Evolutionary conservation across 345 rosid genomes (phyloP).

Genomic region (Salix exigua): DNA sequence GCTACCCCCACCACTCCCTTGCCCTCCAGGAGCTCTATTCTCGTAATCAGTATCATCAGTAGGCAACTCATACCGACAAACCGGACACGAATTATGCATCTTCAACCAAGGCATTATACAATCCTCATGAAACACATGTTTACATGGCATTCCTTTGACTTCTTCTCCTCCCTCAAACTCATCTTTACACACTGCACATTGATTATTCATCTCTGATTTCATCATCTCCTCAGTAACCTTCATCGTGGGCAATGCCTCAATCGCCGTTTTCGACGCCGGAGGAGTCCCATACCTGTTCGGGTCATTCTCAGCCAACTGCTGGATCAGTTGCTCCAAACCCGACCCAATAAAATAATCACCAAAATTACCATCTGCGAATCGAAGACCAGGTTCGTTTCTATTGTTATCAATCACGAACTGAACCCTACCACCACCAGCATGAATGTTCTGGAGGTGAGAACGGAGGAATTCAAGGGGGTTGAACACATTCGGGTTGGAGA

Average conservation of each 20-base stretch:
- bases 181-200: slow-evolving; percentile 50
- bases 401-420: slow-evolving; percentile 42
- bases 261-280: slow-evolving; percentile 40
- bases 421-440: slow-evolving; percentile 39
- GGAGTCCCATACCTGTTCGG: slow-evolving; percentile 47
- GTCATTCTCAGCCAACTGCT: slow-evolving; percentile 50
- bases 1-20: slow-evolving; percentile 19
- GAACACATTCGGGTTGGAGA: slow-evolving; percentile 14
- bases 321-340: slow-evolving; percentile 46
- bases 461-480: slow-evolving; percentile 37
- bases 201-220: slow-evolving; percentile 42
- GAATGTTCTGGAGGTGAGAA: slow-evolving; percentile 31
- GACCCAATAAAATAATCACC: slow-evolving; percentile 50
- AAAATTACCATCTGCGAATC: slow-evolving; percentile 23
- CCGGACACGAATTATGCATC: slow-evolving; percentile 48
- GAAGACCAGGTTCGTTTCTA: slow-evolving; percentile 17
- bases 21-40: slow-evolving; percentile 12
- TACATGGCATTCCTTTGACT: slow-evolving; percentile 51
- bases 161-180: slow-evolving; percentile 37
- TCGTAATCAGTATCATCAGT: slow-evolving; percentile 46
- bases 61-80: slow-evolving; percentile 51
- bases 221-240: slow-evolving; percentile 22
- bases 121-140: slow-evolving; percentile 41
- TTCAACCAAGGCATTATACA: slow-evolving; percentile 47
- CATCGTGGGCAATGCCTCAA: slow-evolving; percentile 34